Evolutionary conservation across 2,329 filamentous ascomycete species (phyloP).

Genomic region (Colletotrichum gloeosporioides): DNA sequence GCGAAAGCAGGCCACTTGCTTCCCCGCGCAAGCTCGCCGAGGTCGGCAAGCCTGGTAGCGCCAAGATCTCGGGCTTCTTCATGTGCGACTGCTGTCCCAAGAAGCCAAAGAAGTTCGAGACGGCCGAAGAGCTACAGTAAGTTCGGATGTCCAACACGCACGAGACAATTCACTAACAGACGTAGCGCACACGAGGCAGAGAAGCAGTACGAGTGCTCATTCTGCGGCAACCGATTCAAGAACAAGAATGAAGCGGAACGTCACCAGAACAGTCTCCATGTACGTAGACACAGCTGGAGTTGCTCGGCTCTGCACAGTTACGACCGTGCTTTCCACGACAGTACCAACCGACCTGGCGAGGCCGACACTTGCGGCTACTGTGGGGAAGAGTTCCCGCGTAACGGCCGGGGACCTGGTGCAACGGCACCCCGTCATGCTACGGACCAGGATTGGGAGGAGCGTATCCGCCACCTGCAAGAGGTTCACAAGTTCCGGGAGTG

Average conservation of each 20-base stretch:
- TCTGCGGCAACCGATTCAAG: constrained; percentile 95
- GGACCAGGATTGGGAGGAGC: constrained; percentile 85
- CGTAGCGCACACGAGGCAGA: constrained; percentile 85
- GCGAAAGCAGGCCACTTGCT: constrained; percentile 43
- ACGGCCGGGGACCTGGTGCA: constrained; percentile 46
- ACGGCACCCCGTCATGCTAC: constrained; percentile 58
- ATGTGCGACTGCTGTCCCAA: constrained; percentile 97
- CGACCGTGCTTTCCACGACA: constrained; percentile 86
- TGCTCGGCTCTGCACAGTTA: constrained; percentile 84
- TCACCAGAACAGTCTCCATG: constrained; percentile 93
- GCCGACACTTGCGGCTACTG: constrained; percentile 93
- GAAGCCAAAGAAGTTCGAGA: constrained; percentile 95
- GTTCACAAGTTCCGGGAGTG: constrained; percentile 98
- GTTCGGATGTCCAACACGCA: constrained; percentile 30
- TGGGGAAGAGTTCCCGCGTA: constrained; percentile 81
- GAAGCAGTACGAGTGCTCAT: constrained; percentile 94
- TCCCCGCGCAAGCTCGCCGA: constrained; percentile 59
- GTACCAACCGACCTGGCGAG: constrained; percentile 68
- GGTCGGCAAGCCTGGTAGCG: constrained; percentile 48
- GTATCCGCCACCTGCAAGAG: constrained; percentile 85
- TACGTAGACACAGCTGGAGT: constrained; percentile 94
- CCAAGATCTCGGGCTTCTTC: constrained; percentile 59
- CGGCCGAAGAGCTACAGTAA: constrained; percentile 82
- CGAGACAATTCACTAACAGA: constrained; percentile 25
- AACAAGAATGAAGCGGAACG: constrained; percentile 98